Conservation (phyloP, 2,329 filamentous ascomycete genomes). For the Sphaceloma murrayae region DNA sequence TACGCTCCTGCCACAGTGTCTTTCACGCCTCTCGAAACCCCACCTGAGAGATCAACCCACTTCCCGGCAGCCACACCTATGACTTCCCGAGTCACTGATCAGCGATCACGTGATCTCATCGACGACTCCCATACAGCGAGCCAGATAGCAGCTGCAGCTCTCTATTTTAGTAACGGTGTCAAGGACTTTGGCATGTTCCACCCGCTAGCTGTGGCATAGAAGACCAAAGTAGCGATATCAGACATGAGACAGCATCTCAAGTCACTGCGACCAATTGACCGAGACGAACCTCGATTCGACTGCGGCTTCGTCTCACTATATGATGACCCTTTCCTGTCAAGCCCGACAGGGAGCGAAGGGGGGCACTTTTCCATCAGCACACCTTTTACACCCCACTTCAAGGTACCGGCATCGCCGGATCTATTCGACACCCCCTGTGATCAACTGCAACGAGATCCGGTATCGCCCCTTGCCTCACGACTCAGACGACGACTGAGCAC, state of each 20-base stretch:
- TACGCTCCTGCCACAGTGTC: slow-evolving; percentile 4
- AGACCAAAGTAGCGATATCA: slow-evolving; percentile 3
- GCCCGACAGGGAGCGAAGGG: not conserved
- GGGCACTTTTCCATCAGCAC: too few species aligned
- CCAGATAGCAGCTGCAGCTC: slow-evolving; percentile 3
- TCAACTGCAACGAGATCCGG: too few species aligned
- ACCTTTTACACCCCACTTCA: too few species aligned
- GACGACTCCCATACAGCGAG: not conserved
- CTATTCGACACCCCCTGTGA: too few species aligned
- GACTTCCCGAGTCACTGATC: not conserved
- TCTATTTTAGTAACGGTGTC: not conserved
- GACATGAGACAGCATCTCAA: not conserved
- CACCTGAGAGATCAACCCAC: not conserved
- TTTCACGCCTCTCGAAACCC: slow-evolving; percentile 1
- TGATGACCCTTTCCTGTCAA: slow-evolving; percentile 1
- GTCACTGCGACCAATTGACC: slow-evolving; percentile 1
- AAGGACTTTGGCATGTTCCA: slow-evolving; percentile 7
- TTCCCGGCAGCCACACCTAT: not conserved
- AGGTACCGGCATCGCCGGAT: too few species aligned
- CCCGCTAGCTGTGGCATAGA: slow-evolving; percentile 11
- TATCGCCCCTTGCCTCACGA: too few species aligned
- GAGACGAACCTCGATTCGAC: not conserved
- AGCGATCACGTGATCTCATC: not conserved
- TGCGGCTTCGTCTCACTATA: slow-evolving; percentile 1
- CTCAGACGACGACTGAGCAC: too few species aligned